A percentile compares a stretch with the other conserved stretches of the same genome.
Evolutionary conservation across 2,329 filamentous ascomycete genomes (phyloP).

Genomic region (Diplodia sapinea): DNA sequence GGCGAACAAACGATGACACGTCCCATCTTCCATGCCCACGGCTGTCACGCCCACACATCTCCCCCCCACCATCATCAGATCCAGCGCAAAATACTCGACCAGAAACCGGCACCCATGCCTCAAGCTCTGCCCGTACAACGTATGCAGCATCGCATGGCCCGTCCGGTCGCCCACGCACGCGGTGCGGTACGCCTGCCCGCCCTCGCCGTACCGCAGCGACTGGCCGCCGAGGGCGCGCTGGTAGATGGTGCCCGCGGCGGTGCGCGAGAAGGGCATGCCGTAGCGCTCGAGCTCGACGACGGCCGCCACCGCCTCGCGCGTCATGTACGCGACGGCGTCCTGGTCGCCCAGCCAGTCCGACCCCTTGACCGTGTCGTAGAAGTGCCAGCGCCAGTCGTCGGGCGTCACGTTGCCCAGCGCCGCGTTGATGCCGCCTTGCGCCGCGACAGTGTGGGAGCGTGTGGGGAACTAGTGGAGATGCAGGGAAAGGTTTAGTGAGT

Average conservation of each 20-base stretch:
- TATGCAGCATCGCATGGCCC: constrained; percentile 59
- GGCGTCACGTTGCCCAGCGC: constrained; percentile 62
- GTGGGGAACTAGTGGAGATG: constrained; percentile 58
- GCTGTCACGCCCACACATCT: constrained; percentile 55
- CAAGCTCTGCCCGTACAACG: constrained; percentile 57
- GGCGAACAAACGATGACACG: constrained; percentile 55
- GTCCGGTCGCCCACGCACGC: constrained; percentile 56
- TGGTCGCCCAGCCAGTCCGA: constrained; percentile 66
- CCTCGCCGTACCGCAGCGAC: constrained; percentile 54
- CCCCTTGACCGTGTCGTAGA: constrained; percentile 66
- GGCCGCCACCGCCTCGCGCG: constrained; percentile 59
- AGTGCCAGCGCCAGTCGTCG: constrained; percentile 66
- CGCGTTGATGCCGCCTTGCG: constrained; percentile 69
- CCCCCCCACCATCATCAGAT: constrained; percentile 57
- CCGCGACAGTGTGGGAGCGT: constrained; percentile 69
- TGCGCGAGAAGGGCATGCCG: constrained; percentile 61
- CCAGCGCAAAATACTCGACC: constrained; percentile 58
- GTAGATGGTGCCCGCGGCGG: constrained; percentile 54
- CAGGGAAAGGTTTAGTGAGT: neutral
- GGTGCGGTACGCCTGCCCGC: constrained; percentile 57
- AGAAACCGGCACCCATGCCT: constrained; percentile 58
- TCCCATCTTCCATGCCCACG: constrained; percentile 58
- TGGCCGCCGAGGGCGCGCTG: constrained; percentile 58
- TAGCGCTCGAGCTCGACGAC: constrained; percentile 63
- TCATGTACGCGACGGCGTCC: constrained; percentile 67